Base-by-base conservation (phyloP, 768 basidiomycete genomes). In the Termitomyces sp. region DNA sequence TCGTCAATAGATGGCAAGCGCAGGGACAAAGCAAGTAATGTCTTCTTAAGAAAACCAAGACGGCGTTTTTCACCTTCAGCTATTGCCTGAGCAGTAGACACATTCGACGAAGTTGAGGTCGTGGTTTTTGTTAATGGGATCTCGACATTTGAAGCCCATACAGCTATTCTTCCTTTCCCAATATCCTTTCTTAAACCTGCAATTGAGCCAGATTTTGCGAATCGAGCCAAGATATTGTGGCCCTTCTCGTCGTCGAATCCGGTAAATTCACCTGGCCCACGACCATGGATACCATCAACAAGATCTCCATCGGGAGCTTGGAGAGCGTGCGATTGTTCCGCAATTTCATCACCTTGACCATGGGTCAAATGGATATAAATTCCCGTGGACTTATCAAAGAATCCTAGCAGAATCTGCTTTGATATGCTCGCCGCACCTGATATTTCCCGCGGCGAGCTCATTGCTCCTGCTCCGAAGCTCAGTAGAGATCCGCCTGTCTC, bases 401-500 rank as follows among this genome's bases (percentile, higher is more conserved):
- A 74, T 48, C 69, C 66, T 46, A 80, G 69, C 7, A 68, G 69
- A 40, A 71, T 59, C 51, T 71, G 66, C 13, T 60, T 64, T 7
- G 66, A 65, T 40, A 64, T 60, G 49, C 56, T 62, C 55, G 65
- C 53, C 7, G 58, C 58, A 16, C 58, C 61, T 2, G 48, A 54
- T 13, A 55, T 72, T 64, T 50, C 73, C 24, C 75, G 69, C 14
- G 66, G 33, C 4, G 71, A 67, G 43, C 75, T 74, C 0, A 78
- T 79, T 55, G 82, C 81, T 50, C 81, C 86, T 1, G 79, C 78
- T 1, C 83, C 82, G 6, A 94, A 73, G 3, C 83, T 85, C 4
- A 94, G 72, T 61, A 87, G 81, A n/a, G 73, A 73, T 2, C 94
- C 94, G 0, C 94, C 93, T 7, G 71, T 62, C 42, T 83, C 76